These are phyloP conservation scores for Didymella exigua DNA, from an alignment of 2,329 filamentous ascomycete genomes.

Conservation along the genomic window DNA sequence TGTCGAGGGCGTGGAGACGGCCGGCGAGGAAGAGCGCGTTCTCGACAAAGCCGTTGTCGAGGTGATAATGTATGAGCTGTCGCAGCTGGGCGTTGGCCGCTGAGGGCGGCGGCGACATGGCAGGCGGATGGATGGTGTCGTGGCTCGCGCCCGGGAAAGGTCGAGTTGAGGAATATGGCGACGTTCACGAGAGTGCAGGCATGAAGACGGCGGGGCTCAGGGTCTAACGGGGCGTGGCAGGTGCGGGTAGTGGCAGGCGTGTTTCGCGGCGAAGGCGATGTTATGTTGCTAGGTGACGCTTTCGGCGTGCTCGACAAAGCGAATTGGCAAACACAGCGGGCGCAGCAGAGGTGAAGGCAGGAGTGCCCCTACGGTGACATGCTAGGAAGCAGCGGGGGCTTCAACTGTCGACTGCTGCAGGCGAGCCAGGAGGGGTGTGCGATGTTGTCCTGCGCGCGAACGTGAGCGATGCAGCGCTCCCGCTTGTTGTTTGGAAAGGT, in stretches of 20 bases:
- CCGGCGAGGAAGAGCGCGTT: constrained; percentile 95
- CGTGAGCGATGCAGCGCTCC: constrained; percentile 25
- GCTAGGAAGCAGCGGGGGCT: constrained; percentile 15
- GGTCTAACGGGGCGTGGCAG: constrained; percentile 1
- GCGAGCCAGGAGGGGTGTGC: constrained; percentile 6
- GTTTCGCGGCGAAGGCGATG: constrained; percentile 28
- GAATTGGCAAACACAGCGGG: constrained; percentile 43
- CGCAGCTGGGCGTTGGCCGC: constrained; percentile 66
- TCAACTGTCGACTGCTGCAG: constrained; percentile 18
- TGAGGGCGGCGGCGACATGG: constrained; percentile 63
- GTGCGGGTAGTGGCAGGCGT: constrained; percentile 15
- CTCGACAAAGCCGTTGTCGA: constrained; percentile 87
- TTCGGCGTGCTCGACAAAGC: constrained; percentile 45
- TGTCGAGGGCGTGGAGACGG: constrained; percentile 82
- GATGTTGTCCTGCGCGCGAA: constrained; percentile 17
- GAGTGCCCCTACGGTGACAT: constrained; percentile 20
- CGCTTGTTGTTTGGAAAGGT: constrained; percentile 33
- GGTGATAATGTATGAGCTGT: constrained; percentile 71
- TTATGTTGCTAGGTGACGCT: constrained; percentile 46
- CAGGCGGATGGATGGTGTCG: constrained; percentile 16
- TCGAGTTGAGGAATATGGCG: constrained; percentile 12
- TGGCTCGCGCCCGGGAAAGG: constrained; percentile 10
- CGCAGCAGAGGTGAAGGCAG: constrained; percentile 22
- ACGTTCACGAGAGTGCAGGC: constrained; percentile 23
- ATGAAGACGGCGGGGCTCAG: constrained; percentile 33